Base-by-base conservation (phyloP, 208 protist genomes). In the Novymonas esmeraldas region DNA sequence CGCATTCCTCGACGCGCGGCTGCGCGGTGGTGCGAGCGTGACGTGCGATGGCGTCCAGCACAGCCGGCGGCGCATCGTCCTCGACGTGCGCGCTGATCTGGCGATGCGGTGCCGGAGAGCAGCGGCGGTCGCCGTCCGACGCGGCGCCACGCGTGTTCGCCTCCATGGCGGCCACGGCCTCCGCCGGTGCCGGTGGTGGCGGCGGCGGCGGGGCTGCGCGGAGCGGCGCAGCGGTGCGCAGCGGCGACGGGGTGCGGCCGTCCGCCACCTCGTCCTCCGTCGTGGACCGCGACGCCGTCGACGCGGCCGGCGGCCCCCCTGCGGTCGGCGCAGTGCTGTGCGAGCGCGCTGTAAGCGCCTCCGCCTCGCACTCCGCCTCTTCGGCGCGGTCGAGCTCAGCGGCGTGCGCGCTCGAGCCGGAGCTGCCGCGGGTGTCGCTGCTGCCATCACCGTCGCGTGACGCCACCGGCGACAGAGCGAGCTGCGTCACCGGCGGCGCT, bases 241-340 rank as follows among this genome's bases (percentile, higher is more conserved):
- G 67, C 22, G 67, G 67, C 0, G 67, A 73, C 3, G 67, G 67
- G 4, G 67, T 73, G n/a, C 39, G 50, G 13, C 45, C 36, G 38
- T 29, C 48, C 11, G 34, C 5, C 3, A 6, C 42, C 16, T 52
- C 20, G 3, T 28, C 28, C 22, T 56, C 26, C 50, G 26, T 56
- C 50, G 26, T 10, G 16, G 0, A 20, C 31, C n/a, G 50, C 16
- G 22, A 36, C 36, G 5, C 36, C 36, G 11, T 41, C 36, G 36
- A 41, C 36, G 7, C 36, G 7, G 36, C 36, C 5, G 36, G 11
- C 11, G 7, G 36, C 36, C 7, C 7, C n/a, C n/a, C n/a, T 41
- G 36, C 7, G 36, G 36, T 5, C 11, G 36, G 36, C 36, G 36
- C 36, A 41, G 36, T 11, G 36, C 36, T 41, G 36, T 41, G 5